These are phyloP conservation scores for Phytomonas francai DNA, from an alignment of 208 protist genomes.

Conservation along the genomic window DNA sequence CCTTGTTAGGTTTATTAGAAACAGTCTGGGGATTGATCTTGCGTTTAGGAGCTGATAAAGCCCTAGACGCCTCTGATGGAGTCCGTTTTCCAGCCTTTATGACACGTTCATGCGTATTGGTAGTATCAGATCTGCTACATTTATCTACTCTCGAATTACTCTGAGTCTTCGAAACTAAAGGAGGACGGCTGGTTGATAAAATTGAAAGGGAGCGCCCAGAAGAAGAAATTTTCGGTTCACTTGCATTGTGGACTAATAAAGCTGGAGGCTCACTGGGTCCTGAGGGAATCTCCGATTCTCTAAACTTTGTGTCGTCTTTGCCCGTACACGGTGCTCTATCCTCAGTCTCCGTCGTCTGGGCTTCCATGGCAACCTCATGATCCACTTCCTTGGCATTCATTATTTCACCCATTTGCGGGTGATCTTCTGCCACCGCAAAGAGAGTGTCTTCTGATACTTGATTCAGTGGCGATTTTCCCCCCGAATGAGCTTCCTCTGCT, in stretches of 20 bases:
- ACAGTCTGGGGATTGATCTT: background rate
- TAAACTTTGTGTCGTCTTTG: background rate
- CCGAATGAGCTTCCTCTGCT: background rate
- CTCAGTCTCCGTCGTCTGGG: background rate
- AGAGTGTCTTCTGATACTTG: background rate
- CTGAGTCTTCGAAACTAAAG: background rate
- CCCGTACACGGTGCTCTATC: background rate
- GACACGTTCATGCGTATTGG: background rate
- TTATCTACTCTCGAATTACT: background rate
- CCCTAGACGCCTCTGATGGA: background rate
- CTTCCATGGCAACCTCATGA: background rate
- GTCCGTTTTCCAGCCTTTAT: background rate
- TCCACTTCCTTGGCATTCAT: background rate
- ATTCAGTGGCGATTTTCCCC: background rate
- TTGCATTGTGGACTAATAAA: background rate
- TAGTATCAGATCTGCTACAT: background rate
- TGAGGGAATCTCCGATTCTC: background rate
- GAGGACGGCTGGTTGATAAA: background rate
- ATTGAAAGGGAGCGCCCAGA: background rate
- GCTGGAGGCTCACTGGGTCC: background rate
- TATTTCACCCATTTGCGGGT: background rate
- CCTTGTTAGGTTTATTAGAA: background rate
- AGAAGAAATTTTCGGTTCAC: background rate
- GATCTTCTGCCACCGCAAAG: background rate
- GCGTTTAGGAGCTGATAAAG: background rate